Conservation (phyloP, 2,329 filamentous ascomycete species). For the Exophiala spinifera region DNA sequence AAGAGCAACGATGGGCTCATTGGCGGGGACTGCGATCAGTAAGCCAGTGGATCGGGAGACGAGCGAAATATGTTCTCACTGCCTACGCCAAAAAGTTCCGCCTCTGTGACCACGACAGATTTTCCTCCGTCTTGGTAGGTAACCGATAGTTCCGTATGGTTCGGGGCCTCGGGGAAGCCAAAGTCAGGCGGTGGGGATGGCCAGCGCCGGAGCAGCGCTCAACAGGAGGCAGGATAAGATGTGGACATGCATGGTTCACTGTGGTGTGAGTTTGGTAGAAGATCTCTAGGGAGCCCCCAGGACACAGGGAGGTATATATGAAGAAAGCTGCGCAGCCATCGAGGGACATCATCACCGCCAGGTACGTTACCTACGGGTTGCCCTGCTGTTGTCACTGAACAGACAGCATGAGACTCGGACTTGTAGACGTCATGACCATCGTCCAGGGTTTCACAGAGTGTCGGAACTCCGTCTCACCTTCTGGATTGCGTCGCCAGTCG, state of each 20-base stretch:
- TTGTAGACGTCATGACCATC: background rate
- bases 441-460: background rate
- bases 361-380: no score
- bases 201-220: slow-evolving; percentile 1
- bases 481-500: no score
- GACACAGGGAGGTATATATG: no score
- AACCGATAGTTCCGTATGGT: slow-evolving; percentile 19
- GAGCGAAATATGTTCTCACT: slow-evolving; percentile 2
- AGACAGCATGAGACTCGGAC: background rate
- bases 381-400: no score
- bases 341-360: no score
- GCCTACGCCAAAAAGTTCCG: slow-evolving; percentile 21
- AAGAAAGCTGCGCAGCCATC: no score
- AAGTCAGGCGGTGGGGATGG: slow-evolving; percentile 25
- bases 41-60: background rate
- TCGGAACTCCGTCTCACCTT: no score
- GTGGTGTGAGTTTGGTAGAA: background rate
- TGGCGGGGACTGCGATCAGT: slow-evolving; percentile 14
- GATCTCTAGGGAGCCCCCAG: no score
- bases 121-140: slow-evolving; percentile 21
- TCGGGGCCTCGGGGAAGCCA: slow-evolving; percentile 22
- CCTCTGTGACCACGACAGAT: slow-evolving; percentile 15
- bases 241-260: background rate
- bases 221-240: background rate
- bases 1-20: slow-evolving; percentile 20